phyloP scores from a whole-genome alignment of 441 rosid genomes.

The Cnidoscolus chayamansa region DNA sequence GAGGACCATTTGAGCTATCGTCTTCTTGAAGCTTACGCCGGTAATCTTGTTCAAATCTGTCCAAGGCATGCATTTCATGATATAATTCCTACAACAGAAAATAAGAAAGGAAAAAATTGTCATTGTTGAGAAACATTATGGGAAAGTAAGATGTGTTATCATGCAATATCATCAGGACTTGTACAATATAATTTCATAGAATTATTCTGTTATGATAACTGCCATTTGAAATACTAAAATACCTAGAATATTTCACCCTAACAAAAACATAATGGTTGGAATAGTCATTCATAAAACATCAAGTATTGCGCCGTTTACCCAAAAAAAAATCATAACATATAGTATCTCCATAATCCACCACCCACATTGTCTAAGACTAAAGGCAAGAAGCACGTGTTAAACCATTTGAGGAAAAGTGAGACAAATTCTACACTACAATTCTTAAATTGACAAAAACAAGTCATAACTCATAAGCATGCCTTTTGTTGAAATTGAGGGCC shows the following conservation, averaged over 20 bases:
- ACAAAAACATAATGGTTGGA: not conserved
- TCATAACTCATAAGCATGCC: not conserved
- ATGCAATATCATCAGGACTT: not conserved
- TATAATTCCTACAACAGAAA: slow-evolving; percentile 72
- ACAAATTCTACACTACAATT: not conserved
- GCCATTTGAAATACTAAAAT: not conserved
- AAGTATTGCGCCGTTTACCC: not conserved
- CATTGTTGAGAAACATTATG: not conserved
- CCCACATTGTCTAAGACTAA: not conserved
- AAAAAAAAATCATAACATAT: not conserved
- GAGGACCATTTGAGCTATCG: slow-evolving; percentile 61
- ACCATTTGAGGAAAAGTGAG: not conserved
- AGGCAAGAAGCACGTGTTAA: not conserved
- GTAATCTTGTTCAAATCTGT: slow-evolving; percentile 98
- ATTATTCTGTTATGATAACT: not conserved
- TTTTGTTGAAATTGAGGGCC: no score
- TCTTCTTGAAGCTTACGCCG: slow-evolving; percentile 89
- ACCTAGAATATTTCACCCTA: not conserved
- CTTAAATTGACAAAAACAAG: not conserved
- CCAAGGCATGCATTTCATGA: slow-evolving; percentile 94
- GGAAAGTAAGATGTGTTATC: not conserved
- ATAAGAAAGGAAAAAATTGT: not conserved
- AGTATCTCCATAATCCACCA: not conserved
- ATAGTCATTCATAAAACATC: not conserved
- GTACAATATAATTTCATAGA: not conserved